Base-by-base conservation (phyloP, 2,329 filamentous ascomycete genomes). In the Aspergillus sp. region DNA sequence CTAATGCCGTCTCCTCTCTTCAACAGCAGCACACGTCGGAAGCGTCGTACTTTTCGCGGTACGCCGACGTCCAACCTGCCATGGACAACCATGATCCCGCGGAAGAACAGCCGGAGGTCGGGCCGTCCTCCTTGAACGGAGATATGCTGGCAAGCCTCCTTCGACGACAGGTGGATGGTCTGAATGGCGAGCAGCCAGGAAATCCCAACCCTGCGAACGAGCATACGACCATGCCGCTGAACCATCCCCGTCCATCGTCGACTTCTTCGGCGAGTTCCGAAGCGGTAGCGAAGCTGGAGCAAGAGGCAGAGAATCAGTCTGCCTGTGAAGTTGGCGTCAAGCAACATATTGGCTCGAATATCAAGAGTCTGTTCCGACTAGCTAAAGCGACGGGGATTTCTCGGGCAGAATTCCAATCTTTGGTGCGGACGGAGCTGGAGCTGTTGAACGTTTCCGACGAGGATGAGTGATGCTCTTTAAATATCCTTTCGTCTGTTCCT, bases 301-400 rank as follows among this genome's bases (percentile, higher is more conserved):
- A 78, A 23, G 71, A 78, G 50, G 81, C 81, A 1, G 76, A 77
- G 55, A 76, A 63, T 34, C 74, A 75, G 56, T 79, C 79, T 3
- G 72, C 78, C n/a, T 81, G 80, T 2, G 83, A 86, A 62, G 69
- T 82, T 9, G 84, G 80, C 3, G 81, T 87, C 45, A 81, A 83
- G 60, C 82, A 85, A 64, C 84, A 87, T 59, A 84, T 87, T 52
- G 78, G 81, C 55, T 82, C 81, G 1, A 83, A 81, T 58, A 76
- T 87, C 60, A 86, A 86, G 72, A 85, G 81, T 62, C 66, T 87
- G 63, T 86, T 82, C 68, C 77, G 83, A 3, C 66, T 87, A 49
- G 83, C 83, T 1, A 79, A 76, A 60, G 77, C 77, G 21, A 79
- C 79, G 3, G 84, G 84, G 1, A 83, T 87, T 58, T 76, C 80